phyloP scores from a whole-genome alignment of 2,329 filamentous ascomycete genomes.

The Penicillium polonicum region DNA sequence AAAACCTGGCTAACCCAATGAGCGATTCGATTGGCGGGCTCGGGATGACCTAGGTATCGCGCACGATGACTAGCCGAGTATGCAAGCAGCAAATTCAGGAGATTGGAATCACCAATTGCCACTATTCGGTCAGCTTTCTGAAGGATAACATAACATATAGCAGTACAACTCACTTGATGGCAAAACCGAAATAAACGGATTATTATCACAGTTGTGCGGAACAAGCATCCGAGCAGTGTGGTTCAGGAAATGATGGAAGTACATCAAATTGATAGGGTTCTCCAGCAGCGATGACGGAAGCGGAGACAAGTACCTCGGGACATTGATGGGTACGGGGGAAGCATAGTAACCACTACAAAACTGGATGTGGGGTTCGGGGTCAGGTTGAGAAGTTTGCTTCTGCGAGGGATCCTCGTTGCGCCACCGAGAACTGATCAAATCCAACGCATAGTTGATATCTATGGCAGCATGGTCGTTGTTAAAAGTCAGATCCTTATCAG shows the following conservation, averaged over 20 bases:
- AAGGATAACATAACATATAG: conserved; percentile 27
- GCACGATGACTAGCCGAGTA: conserved; percentile 84
- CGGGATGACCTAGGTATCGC: conserved; percentile 68
- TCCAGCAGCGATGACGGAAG: conserved; percentile 59
- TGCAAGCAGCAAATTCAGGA: conserved; percentile 73
- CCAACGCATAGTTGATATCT: conserved; percentile 47
- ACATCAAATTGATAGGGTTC: conserved; percentile 78
- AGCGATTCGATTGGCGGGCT: conserved; percentile 75
- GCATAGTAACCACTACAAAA: conserved; percentile 68
- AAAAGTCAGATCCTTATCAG: conserved; percentile 66
- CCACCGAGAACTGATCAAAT: conserved; percentile 25
- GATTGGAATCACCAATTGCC: conserved; percentile 52
- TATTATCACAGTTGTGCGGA: conserved; percentile 61
- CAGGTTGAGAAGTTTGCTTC: background rate
- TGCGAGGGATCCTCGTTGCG: conserved; percentile 10
- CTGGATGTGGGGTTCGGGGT: conserved; percentile 28
- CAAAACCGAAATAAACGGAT: conserved; percentile 60
- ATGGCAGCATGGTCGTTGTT: conserved; percentile 72
- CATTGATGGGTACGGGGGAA: conserved; percentile 64
- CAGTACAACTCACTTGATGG: conserved; percentile 56
- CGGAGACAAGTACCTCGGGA: conserved; percentile 57
- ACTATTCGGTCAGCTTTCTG: conserved; percentile 48
- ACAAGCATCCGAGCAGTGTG: conserved; percentile 70
- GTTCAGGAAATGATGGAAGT: conserved; percentile 73
- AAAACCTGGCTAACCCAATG: conserved; percentile 71